Evolutionary conservation across 768 basidiomycete genomes (phyloP), one percentile per base, ranked within the genome.

Genomic region (Termitomyces sp.): DNA sequence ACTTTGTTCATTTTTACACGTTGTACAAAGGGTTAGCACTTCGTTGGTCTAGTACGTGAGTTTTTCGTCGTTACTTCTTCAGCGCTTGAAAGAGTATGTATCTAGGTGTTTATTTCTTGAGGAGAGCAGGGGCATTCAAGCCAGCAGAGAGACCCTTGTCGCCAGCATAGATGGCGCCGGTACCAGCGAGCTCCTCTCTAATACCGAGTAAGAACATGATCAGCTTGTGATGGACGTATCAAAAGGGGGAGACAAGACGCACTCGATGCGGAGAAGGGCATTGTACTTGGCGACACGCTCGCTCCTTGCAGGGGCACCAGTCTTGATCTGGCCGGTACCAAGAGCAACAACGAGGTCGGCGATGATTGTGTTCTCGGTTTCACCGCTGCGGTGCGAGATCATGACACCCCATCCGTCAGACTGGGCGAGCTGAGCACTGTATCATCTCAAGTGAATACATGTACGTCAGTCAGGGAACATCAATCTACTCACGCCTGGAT

Each of bases 401-500:
- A 99, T 99, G 77, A 98, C 92, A 73, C 95, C 95, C 97, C 97
- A 99, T 55, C 91, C 91, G 69, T 93, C 93, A 39, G 92, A 93
- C 74, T 97, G 94, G 49, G 95, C 74, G 67, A 99, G 92, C 75
- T 98, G 95, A 59, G 95, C 93, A 71, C 93, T 96, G 61, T 33
- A 60, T 52, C 55, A 32, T 42, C 8, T 40, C 34, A 32, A 24
- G 55, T 51, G 39, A 50, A 30, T 27, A 50, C 12, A 46, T 22
- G 1, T 34, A 18, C 24, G 49, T 50, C 30, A 60, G 27, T 47
- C 12, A 49, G 6, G 53, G 39, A 27, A 22, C 36, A 44, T 18
- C n/a, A 49, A 46, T 40, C 16, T 26, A 85, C 93, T 58, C 67
- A 96, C 93, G 96, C 96, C 74, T 97, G 94, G 77, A 99, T 97